Conservation (phyloP, 148 eudicot species). For the Agrostemma githago region DNA sequence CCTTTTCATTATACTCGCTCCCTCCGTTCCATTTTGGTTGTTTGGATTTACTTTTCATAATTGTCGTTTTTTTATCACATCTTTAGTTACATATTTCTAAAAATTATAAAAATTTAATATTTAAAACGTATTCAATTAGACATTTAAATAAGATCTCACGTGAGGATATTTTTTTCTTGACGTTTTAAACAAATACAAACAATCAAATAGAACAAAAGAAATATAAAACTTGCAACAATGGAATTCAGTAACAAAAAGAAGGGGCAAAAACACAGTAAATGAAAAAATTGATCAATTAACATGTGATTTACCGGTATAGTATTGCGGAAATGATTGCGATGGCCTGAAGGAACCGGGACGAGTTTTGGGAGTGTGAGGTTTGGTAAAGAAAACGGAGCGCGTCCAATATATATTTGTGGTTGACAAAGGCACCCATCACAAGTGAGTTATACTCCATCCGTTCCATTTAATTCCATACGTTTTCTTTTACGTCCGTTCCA, state of each 20-base stretch:
- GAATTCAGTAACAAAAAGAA: background rate
- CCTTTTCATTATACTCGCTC: background rate
- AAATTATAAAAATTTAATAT: no score
- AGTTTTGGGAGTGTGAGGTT: slow-evolving; percentile 2
- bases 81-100: no score
- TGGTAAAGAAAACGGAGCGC: background rate
- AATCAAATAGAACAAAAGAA: background rate
- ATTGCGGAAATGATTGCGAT: background rate
- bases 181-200: no score
- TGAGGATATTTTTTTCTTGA: no score
- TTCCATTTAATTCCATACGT: no score
- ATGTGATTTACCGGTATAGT: slow-evolving; percentile 13
- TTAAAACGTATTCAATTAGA: no score
- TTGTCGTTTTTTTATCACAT: no score
- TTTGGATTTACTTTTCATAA: no score
- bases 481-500: no score
- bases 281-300: background rate
- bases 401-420: background rate
- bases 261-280: background rate
- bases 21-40: no score
- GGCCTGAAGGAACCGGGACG: background rate
- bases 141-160: no score
- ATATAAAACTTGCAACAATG: background rate
- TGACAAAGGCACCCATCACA: background rate
- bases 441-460: no score